Percentiles rank a stretch among this genome's conserved stretches.
phyloP scores from a whole-genome alignment of 305 asterid species.

The Solanum hybrid region DNA sequence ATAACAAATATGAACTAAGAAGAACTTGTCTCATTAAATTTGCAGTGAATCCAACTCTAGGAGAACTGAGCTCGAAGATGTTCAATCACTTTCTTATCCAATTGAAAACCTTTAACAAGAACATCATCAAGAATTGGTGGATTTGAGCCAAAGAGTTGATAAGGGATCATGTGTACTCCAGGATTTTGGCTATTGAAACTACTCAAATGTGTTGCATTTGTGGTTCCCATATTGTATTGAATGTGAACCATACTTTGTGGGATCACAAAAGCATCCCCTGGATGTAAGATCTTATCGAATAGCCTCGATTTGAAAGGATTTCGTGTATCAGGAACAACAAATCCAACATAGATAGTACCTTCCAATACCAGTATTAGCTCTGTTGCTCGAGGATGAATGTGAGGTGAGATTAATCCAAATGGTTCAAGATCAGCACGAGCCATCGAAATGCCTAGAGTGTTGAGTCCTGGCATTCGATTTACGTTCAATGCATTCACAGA shows the following conservation, averaged over 20 bases:
- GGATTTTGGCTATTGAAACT: constrained; percentile 18
- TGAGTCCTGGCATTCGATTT: constrained; percentile 16
- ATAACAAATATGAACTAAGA: not conserved
- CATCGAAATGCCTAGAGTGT: constrained; percentile 18
- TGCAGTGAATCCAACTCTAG: not conserved
- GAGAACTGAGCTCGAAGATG: constrained; percentile 8
- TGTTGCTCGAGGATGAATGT: constrained; percentile 14
- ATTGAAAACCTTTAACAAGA: constrained; percentile 4
- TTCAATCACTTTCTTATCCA: constrained; percentile 5
- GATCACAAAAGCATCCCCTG: constrained; percentile 22
- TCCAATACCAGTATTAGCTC: constrained; percentile 5
- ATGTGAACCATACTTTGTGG: constrained; percentile 17
- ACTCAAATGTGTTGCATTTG: constrained; percentile 3
- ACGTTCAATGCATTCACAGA: not conserved
- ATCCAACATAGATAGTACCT: constrained; percentile 13
- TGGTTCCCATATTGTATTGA: constrained; percentile 8
- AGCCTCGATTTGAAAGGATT: constrained; percentile 2
- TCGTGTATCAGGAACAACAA: not conserved
- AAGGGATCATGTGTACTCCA: constrained; percentile 3
- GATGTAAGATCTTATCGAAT: constrained; percentile 2
- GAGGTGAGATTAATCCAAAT: constrained; percentile 8
- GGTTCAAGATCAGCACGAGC: constrained; percentile 14
- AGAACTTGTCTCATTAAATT: not conserved
- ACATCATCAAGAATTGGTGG: constrained; percentile 7
- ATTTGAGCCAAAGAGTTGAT: constrained; percentile 1